These are phyloP conservation scores for Akanthomyces uredinophilus DNA, from an alignment of 2,329 filamentous ascomycete species.

Conservation along the genomic window DNA sequence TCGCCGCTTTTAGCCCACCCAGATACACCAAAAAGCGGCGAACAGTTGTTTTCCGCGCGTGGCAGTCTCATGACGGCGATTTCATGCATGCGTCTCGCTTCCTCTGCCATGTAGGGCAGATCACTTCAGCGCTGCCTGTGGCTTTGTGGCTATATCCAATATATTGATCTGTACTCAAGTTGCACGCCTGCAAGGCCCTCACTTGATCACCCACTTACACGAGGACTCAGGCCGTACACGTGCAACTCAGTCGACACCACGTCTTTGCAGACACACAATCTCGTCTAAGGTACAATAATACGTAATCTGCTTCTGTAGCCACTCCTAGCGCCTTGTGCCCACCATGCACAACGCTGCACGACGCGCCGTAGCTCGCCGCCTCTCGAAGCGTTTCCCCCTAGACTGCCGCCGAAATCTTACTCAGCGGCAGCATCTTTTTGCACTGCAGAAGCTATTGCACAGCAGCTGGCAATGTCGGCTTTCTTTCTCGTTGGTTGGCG, in stretches of 20 bases:
- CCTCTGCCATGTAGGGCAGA: not conserved
- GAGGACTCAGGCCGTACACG: not conserved
- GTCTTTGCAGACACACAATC: not conserved
- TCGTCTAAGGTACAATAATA: not conserved
- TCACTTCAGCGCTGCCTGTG: not conserved
- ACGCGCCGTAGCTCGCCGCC: not conserved
- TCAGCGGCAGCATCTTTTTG: slow-evolving; percentile 43
- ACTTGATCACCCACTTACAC: not conserved
- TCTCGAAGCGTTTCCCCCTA: not conserved
- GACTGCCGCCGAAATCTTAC: not conserved
- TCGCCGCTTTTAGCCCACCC: too few relatives aligned
- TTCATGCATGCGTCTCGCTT: not conserved
- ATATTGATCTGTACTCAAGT: not conserved
- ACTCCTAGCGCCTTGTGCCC: not conserved
- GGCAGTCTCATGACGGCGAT: not conserved
- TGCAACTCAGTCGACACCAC: not conserved
- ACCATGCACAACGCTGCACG: not conserved
- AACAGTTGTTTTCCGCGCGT: too few relatives aligned
- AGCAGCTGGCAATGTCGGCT: slow-evolving; percentile 43
- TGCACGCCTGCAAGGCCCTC: not conserved
- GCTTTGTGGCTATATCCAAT: not conserved
- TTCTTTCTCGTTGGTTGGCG: slow-evolving; percentile 17
- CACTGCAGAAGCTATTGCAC: slow-evolving; percentile 47
- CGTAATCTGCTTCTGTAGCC: too few relatives aligned
- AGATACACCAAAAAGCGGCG: too few relatives aligned